phyloP scores from a whole-genome alignment of 768 basidiomycete species.

The Hortiboletus flavorubellus region DNA sequence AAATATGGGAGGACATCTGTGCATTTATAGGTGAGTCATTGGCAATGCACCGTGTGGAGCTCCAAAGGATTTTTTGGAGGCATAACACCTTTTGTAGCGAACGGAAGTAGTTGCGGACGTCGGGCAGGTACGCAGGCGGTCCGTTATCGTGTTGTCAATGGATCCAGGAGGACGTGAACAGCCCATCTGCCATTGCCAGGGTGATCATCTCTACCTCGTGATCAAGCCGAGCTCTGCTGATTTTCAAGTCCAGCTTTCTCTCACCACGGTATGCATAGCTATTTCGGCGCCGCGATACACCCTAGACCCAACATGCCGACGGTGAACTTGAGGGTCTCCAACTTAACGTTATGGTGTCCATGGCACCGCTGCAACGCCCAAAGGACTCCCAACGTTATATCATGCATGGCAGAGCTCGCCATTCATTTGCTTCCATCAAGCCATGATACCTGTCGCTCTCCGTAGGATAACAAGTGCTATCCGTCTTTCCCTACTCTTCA shows the following conservation, averaged over 20 bases:
- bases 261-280: too few species aligned
- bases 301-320: too few species aligned
- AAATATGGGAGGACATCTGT: too few species aligned
- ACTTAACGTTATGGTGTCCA: background rate
- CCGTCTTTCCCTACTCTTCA: background rate
- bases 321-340: background rate
- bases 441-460: background rate
- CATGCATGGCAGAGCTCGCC: too few species aligned
- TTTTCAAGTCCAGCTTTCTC: background rate
- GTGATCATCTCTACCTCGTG: too few species aligned
- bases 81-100: background rate
- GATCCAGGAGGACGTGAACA: too few species aligned
- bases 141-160: too few species aligned
- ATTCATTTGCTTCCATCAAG: background rate
- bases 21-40: slow-evolving; percentile 7
- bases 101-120: background rate
- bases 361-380: background rate
- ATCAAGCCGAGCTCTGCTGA: background rate
- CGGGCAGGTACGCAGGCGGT: too few species aligned
- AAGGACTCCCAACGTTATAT: too few species aligned
- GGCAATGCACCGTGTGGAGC: background rate
- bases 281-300: too few species aligned
- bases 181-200: background rate
- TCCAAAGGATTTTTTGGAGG: too few species aligned
- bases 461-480: background rate